Conservation (phyloP, 148 eudicot species). For the Talinum fruticosum region DNA sequence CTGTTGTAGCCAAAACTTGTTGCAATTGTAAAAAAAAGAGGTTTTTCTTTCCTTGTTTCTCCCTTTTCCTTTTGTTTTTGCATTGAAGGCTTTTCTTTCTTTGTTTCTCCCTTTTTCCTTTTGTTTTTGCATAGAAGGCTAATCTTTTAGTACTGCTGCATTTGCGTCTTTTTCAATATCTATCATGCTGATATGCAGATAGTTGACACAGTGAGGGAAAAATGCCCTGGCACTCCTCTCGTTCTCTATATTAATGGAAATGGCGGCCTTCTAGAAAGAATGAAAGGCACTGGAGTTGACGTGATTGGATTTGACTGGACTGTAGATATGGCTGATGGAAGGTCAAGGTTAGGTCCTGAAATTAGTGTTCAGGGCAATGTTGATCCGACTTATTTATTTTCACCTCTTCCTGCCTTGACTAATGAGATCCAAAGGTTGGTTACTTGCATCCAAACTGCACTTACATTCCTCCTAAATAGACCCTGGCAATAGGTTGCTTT, state of each 20-base stretch:
- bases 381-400: constrained; percentile 81
- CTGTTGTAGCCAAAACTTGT: background rate
- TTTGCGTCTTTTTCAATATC: background rate
- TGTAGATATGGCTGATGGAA: constrained; percentile 97
- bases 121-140: background rate
- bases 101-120: background rate
- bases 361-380: constrained; percentile 90
- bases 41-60: background rate
- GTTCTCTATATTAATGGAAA: constrained; percentile 95
- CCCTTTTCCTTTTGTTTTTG: background rate
- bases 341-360: constrained; percentile 69
- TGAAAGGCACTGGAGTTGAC: constrained; percentile 88
- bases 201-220: constrained; percentile 55
- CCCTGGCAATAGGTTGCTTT: background rate
- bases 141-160: background rate
- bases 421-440: constrained; percentile 86
- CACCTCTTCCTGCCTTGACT: constrained; percentile 78
- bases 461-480: background rate
- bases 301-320: constrained; percentile 99
- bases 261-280: constrained; percentile 89
- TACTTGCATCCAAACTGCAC: background rate
- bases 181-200: constrained; percentile 45
- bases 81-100: background rate
- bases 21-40: background rate
- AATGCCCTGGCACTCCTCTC: constrained; percentile 84